Evolutionary conservation across 495 filamentous ascomycete species (phyloP).

Genomic region (Penicillium pulvis): DNA sequence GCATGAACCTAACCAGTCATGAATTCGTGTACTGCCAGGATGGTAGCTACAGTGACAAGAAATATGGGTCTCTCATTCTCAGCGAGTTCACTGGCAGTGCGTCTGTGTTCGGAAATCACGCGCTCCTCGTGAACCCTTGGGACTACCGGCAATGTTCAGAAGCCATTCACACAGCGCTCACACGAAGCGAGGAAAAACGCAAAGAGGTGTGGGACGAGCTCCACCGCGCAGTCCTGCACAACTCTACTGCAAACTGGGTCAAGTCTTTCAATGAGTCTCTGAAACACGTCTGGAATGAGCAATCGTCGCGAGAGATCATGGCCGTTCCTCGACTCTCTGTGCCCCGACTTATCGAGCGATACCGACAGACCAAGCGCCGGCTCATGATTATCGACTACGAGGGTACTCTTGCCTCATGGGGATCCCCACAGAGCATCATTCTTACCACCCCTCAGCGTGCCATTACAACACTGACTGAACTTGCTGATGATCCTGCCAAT

Average conservation of each 20-base stretch:
- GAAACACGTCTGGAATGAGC: constrained; percentile 73
- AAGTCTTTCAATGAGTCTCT: constrained; percentile 68
- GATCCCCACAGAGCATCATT: constrained; percentile 75
- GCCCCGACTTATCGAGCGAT: constrained; percentile 60
- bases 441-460: constrained; percentile 82
- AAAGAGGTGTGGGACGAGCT: constrained; percentile 71
- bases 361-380: constrained; percentile 62
- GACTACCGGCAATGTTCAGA: constrained; percentile 83
- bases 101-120: constrained; percentile 72
- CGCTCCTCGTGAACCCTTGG: constrained; percentile 88
- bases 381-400: constrained; percentile 92
- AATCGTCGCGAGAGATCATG: constrained; percentile 77
- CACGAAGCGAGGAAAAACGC: constrained; percentile 73
- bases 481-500: constrained; percentile 75
- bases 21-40: constrained; percentile 94
- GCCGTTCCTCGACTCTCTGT: constrained; percentile 81
- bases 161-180: constrained; percentile 77
- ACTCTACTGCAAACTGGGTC: constrained; percentile 84
- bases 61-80: constrained; percentile 83
- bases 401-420: constrained; percentile 84
- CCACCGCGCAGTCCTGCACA: constrained; percentile 71
- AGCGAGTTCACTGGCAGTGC: constrained; percentile 93
- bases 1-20: constrained; percentile 92
- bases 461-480: constrained; percentile 74
- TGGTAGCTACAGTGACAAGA: constrained; percentile 70